A percentile compares a stretch with the other conserved stretches of the same genome.
Evolutionary conservation across 2,329 filamentous ascomycete genomes (phyloP).

Genomic region (Clonostachys rosea): DNA sequence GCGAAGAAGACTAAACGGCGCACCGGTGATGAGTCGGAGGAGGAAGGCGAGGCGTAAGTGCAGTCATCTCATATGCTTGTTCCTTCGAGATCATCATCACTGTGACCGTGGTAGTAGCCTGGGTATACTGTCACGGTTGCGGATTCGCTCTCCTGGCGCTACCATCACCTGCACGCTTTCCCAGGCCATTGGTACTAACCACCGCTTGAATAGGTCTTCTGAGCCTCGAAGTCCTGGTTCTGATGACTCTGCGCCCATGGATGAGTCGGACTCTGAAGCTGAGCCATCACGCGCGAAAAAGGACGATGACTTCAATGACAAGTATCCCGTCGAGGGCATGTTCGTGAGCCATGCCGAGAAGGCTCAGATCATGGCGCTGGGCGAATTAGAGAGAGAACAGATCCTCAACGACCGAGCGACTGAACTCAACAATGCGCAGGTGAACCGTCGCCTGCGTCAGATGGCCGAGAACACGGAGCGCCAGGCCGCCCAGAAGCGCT

Average conservation of each 20-base stretch:
- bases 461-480: slow-evolving; percentile 66
- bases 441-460: slow-evolving; percentile 76
- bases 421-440: slow-evolving; percentile 75
- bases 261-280: slow-evolving; percentile 69
- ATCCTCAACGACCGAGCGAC: slow-evolving; percentile 83
- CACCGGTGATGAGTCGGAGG: slow-evolving; percentile 46
- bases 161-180: no score
- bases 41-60: slow-evolving; percentile 49
- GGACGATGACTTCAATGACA: slow-evolving; percentile 51
- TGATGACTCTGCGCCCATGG: slow-evolving; percentile 81
- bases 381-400: slow-evolving; percentile 87
- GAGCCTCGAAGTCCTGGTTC: slow-evolving; percentile 53
- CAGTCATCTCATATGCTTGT: slow-evolving; percentile 2
- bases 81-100: neutral
- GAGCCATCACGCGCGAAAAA: slow-evolving; percentile 39
- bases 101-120: neutral
- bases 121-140: neutral
- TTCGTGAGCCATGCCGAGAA: slow-evolving; percentile 73
- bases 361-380: slow-evolving; percentile 74
- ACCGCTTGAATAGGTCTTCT: neutral
- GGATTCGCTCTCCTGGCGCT: no score
- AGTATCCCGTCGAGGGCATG: slow-evolving; percentile 85
- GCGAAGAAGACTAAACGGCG: slow-evolving; percentile 45
- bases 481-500: slow-evolving; percentile 62
- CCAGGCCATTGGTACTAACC: neutral